Evolutionary conservation across 495 filamentous ascomycete genomes (phyloP), one percentile per base, ranked within the genome.

Genomic region (Apodospora peruviana): DNA sequence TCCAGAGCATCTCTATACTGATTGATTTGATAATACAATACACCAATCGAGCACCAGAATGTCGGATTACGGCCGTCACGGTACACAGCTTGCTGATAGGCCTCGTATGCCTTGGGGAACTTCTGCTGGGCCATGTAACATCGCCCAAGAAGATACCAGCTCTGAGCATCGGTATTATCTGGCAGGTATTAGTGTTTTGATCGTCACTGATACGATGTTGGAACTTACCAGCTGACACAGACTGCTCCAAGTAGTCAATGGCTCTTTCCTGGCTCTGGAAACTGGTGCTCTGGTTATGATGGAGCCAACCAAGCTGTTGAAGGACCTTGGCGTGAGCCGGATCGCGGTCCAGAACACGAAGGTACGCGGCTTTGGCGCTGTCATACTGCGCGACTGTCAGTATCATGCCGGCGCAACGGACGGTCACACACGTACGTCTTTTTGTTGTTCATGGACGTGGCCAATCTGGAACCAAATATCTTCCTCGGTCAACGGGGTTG

Each of bases 391-490:
- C 42, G 47, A 47, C 48, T 60, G 65, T 64, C 24, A 59, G 44
- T 34, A 48, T 72, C 29, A 69, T 50, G 41, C 51, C 24, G 23
- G 39, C 14, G 42, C n/a, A 47, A 14, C 36, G 11, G 8, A 10
- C 7, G 1, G 19, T 9, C 14, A 2, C 0, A 24, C 14, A 80
- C 93, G 69, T 75, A 96, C 93, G 57, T 98, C 93, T 76, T 97
- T 97, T 65, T 96, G 91, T 58, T 97, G 94, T 57, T 99, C 93
- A 63, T 99, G 89, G 40, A 99, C 93, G 67, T 99, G 93, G 20
- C 93, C 93, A 56, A 99, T 97, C 66, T 99, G 93, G 70, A 99
- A 99, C 91, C 91, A 97, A 51, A 99, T 99, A 60, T 99, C 93
- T 64, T 96, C 93, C 62, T 97, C 91, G 1, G 90, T 97, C 65